phyloP scores from a whole-genome alignment of 768 basidiomycete genomes.

The Hericium erinaceus region DNA sequence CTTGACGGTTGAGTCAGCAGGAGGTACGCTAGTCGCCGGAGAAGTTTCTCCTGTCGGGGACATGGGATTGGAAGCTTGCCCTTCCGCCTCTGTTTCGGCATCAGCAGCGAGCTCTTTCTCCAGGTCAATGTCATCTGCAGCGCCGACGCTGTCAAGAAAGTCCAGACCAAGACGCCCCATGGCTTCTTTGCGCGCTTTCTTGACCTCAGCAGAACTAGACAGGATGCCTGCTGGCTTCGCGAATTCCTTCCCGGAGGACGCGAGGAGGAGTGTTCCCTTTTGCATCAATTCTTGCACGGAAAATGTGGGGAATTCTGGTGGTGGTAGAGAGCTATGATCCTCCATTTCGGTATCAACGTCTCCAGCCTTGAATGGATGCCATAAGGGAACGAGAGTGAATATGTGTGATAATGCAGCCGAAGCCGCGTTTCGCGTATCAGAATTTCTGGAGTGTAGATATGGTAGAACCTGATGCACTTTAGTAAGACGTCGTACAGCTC shows the following conservation, averaged over 20 bases:
- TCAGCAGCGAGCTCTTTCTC: conserved; percentile 71
- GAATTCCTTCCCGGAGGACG: conserved; percentile 93
- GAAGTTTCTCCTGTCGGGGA: conserved; percentile 32
- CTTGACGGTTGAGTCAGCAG: conserved; percentile 20
- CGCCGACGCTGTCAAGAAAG: conserved; percentile 67
- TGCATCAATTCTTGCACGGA: conserved; percentile 69
- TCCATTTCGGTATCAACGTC: conserved; percentile 19
- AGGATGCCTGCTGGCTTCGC: conserved; percentile 62
- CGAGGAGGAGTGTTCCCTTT: conserved; percentile 72
- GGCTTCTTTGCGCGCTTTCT: conserved; percentile 80
- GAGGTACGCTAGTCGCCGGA: conserved; percentile 35
- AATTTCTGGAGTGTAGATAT: conserved; percentile 83
- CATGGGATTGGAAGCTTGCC: conserved; percentile 11
- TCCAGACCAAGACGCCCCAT: conserved; percentile 84
- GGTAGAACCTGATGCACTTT: conserved; percentile 63
- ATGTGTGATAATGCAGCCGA: conserved; percentile 85
- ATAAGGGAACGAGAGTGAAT: conserved; percentile 73
- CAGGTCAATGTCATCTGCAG: conserved; percentile 71
- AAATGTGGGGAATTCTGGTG: conserved; percentile 63
- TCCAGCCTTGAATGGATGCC: conserved; percentile 44
- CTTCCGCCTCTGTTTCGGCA: conserved; percentile 32
- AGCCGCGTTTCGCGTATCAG: conserved; percentile 85
- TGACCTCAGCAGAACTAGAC: conserved; percentile 69
- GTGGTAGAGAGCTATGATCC: conserved; percentile 20
- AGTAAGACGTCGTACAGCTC: not conserved